Base-by-base conservation (phyloP, 2,329 filamentous ascomycete genomes). In the Metarhizium brunneum region DNA sequence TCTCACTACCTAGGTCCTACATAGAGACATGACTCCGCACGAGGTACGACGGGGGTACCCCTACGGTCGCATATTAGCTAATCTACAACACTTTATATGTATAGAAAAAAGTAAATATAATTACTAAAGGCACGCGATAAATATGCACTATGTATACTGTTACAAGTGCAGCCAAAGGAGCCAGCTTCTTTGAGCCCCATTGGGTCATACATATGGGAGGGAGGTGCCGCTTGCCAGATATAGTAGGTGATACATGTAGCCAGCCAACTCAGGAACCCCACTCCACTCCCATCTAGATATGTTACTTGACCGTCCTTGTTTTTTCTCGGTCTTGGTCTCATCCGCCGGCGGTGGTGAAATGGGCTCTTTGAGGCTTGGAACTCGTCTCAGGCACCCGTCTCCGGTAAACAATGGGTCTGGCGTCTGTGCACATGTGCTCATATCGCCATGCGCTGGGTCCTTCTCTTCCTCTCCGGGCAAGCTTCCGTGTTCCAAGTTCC, bases 171-270 rank as follows among this genome's bases (percentile, higher is more conserved):
- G 25, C 25, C 25, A 25, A 25, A 25, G 25, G 25, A 3, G 25
- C 25, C 25, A 25, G 25, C 25, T 25, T 25, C 4, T 4, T 25
- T 25, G 25, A 25, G 4, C 36, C 36, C 50, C 7, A 52, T 30
- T 40, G 50, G 32, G 49, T 51, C 8, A 38, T 38, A 36, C 20
- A 20, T 25, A 25, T 25, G 20, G 20, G 20, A 25, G 20, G 32
- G 38, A 42, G 38, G 18, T 43, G 29, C 25, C 51, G 51, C 51
- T 53, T 53, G 51, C 51, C 42, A 47, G 25, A 53, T 47, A 16
- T 10, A 32, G 51, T 53, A 47, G 42, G 51, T 53, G 42, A 53
- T 53, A n/a, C n/a, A n/a, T n/a, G n/a, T n/a, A 6, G 25, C 42
- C 38, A 29, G 20, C 14, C 38, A 40, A 14, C 13, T 36, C 35